Evolutionary conservation across 345 rosid species (phyloP), one percentile per base, ranked within the genome.

Genomic region (Murraya koenigii): DNA sequence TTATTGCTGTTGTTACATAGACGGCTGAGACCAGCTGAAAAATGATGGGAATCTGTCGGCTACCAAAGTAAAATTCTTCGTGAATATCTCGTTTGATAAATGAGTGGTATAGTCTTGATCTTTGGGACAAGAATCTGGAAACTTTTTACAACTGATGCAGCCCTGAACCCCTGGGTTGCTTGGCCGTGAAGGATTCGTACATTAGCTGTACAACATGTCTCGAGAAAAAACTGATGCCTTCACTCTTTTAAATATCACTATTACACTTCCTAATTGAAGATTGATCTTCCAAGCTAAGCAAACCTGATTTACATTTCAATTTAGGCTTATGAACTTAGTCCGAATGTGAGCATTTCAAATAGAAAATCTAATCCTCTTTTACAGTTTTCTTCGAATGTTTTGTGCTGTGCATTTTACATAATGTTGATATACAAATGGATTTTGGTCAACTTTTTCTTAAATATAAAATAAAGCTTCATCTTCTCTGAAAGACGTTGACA

Each of bases 31-130:
- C 63, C 35, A 25, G 66, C 62, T 19, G 72, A 10, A 1, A 49
- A 44, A 49, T 47, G 54, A 56, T 58, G 44, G 77, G 58, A 78
- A 71, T 63, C 41, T 79, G 7, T 54, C 2, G n/a, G 62, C 70
- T 8, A 71, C 39, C 14, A 49, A 62, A 52, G 8, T 65, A 7
- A 49, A 49, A 75, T 54, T 41, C 55, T 30, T 33, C 28, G 17
- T 28, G 33, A 54, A 58, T 1, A n/a, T 41, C 35, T 2, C 23
- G 62, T 67, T 41, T 23, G n/a, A 32, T 35, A 39, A 67, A 67
- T 38, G 52, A 39, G 25, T 23, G n/a, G 20, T 2, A 4, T 14
- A 7, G 68, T 32, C 35, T 30, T 39, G 11, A n/a, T 39, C 26
- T 7, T 38, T 39, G 71, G 71, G 17, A 38, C 19, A 67, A 39